phyloP scores from a whole-genome alignment of 2,329 filamentous ascomycete species.

The Ophiocordyceps camponoti-saundersi region DNA sequence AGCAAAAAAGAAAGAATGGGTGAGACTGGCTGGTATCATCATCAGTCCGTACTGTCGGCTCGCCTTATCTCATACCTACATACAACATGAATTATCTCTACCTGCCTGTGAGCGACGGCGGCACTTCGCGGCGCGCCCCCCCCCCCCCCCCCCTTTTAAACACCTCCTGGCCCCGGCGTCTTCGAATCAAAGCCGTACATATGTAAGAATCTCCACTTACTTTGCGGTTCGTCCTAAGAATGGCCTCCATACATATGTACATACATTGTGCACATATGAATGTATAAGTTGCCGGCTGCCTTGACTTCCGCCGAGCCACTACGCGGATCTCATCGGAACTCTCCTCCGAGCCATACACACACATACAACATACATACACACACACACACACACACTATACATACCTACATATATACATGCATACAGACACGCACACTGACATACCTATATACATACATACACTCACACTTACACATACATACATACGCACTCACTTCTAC shows the following conservation, averaged over 20 bases:
- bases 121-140: conserved; percentile 2
- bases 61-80: conserved; percentile 2
- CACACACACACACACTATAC: not conserved
- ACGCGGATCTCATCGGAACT: not conserved
- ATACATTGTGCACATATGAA: too few relatives aligned
- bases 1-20: too few relatives aligned
- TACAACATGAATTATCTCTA: too few relatives aligned
- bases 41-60: conserved; percentile 1
- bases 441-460: too few relatives aligned
- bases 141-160: not conserved
- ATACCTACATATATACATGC: too few relatives aligned
- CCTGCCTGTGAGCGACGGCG: conserved; percentile 2
- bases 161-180: conserved; percentile 2
- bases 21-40: not conserved
- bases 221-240: not conserved
- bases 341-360: not conserved
- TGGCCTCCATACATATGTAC: not conserved
- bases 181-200: not conserved
- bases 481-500: too few relatives aligned
- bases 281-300: not conserved
- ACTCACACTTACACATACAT: too few relatives aligned
- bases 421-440: too few relatives aligned
- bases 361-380: not conserved
- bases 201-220: conserved; percentile 2
- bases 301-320: not conserved